Base-by-base conservation (phyloP, 2,329 filamentous ascomycete species). In the Alternaria hordeiaustralica region DNA sequence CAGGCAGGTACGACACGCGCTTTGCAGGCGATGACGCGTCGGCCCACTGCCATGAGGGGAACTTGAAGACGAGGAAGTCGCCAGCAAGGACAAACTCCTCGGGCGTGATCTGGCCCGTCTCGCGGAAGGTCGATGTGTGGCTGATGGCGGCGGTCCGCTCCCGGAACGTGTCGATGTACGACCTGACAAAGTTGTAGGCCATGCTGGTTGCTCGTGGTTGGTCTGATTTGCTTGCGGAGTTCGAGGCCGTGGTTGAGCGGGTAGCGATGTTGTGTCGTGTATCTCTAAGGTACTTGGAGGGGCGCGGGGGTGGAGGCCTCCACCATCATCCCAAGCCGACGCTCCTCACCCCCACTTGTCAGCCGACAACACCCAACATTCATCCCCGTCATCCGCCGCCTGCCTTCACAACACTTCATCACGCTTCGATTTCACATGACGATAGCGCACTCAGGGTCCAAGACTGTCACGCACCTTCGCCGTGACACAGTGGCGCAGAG, bases 31-130 rank as follows among this genome's bases (percentile, higher is more conserved):
- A 89, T 59, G 95, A 92, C 70, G 95, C 94, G 74, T 96, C 93
- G 69, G 92, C 90, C 96, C 96, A 99, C 54, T 93, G 92, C 96
- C 96, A 99, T 62, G 95, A 97, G 9, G 95, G 96, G 83, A 99
- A 99, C 85, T 97, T 98, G 89, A 96, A 97, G 76, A 97, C 94
- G 41, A 99, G 89, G 80, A 98, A 99, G 84, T 99, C 96, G 73
- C 96, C 96, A 4, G 96, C 96, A 5, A 92, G 91, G 55, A 97
- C 87, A 81, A 99, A 99, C 86, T 99, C 96, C 77, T 97, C 95
- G 18, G 95, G 95, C 0, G 95, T 98, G 82, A 99, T 96, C 84
- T 98, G 92, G 70, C 96, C 96, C 5, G 94, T 97, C 74, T 89
- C 87, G 73, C 95, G 92, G 83, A 99, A 99, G 69, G 93, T 98